Percentiles rank a stretch among this genome's conserved stretches.
These are phyloP conservation scores for Tilletia horrida DNA, from an alignment of 1,284 basidiomycete species.

Conservation along the genomic window DNA sequence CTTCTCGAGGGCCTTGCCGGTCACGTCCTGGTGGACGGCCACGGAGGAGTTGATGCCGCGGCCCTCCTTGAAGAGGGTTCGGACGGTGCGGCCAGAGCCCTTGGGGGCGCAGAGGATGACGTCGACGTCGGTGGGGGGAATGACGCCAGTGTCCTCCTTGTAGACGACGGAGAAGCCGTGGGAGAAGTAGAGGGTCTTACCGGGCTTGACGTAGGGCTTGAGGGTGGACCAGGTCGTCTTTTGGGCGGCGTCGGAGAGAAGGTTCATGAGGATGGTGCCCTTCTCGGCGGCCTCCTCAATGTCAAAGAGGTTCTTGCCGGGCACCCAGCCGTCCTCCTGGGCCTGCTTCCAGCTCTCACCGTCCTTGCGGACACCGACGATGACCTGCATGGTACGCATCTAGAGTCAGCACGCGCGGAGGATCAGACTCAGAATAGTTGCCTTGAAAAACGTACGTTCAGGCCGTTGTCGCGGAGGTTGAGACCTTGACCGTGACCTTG, in stretches of 20 bases:
- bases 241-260: constrained; percentile 97
- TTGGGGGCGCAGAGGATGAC: constrained; percentile 99
- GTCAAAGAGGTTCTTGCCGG: constrained; percentile 95
- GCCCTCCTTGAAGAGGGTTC: constrained; percentile 99
- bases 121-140: constrained; percentile 89
- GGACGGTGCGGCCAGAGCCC: constrained; percentile 96
- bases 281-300: constrained; percentile 95
- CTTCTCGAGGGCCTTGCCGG: constrained; percentile 96
- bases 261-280: constrained; percentile 99
- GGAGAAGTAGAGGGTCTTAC: constrained; percentile 87
- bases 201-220: constrained; percentile 86
- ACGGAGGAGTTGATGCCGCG: constrained; percentile 90
- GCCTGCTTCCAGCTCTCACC: constrained; percentile 97
- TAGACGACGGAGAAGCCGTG: constrained; percentile 99
- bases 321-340: constrained; percentile 94
- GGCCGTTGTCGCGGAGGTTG: constrained; percentile 93
- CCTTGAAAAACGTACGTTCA: constrained; percentile 68
- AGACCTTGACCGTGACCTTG: constrained; percentile 94
- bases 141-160: constrained; percentile 92
- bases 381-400: constrained; percentile 50
- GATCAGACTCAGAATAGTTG: neutral
- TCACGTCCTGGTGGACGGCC: constrained; percentile 85
- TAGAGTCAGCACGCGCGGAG: neutral
- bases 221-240: constrained; percentile 86
- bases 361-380: constrained; percentile 94